Conservation (phyloP, 805 yeast species). For the Lipomyces yamadae region DNA sequence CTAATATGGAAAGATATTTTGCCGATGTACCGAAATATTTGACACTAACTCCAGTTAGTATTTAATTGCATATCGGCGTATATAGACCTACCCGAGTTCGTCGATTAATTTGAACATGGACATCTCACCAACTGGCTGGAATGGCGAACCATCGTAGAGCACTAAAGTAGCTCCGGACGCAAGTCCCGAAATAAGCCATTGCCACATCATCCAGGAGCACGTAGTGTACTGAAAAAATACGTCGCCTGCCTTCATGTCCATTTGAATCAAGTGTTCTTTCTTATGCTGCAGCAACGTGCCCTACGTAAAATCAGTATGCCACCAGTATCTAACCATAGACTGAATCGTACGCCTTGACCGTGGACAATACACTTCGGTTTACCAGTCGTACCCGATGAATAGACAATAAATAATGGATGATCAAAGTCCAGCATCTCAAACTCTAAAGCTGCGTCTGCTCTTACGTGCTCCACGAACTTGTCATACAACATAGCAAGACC, state of each 20-base stretch:
- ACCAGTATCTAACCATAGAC: background rate
- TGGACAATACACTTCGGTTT: slow-evolving; percentile 40
- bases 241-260: slow-evolving; percentile 36
- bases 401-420: slow-evolving; percentile 38
- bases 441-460: slow-evolving; percentile 14
- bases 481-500: slow-evolving; percentile 10
- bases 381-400: slow-evolving; percentile 41
- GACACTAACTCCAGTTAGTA: slow-evolving; percentile 13
- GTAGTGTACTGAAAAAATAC: slow-evolving; percentile 40
- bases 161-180: slow-evolving; percentile 40
- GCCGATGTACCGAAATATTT: slow-evolving; percentile 40
- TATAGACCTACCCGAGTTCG: slow-evolving; percentile 22
- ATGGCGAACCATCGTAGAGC: slow-evolving; percentile 40
- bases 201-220: slow-evolving; percentile 43
- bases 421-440: slow-evolving; percentile 39
- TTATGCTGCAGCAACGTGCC: slow-evolving; percentile 39
- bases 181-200: slow-evolving; percentile 40
- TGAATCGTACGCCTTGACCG: slow-evolving; percentile 35
- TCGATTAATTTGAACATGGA: slow-evolving; percentile 38
- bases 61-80: background rate
- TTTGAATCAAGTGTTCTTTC: slow-evolving; percentile 38
- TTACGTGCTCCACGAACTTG: slow-evolving; percentile 17
- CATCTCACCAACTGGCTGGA: slow-evolving; percentile 35
- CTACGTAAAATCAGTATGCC: background rate
- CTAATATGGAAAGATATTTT: slow-evolving; percentile 38